Conservation (phyloP, 139 green algal genomes). For the Mychonastes homosphaera region DNA sequence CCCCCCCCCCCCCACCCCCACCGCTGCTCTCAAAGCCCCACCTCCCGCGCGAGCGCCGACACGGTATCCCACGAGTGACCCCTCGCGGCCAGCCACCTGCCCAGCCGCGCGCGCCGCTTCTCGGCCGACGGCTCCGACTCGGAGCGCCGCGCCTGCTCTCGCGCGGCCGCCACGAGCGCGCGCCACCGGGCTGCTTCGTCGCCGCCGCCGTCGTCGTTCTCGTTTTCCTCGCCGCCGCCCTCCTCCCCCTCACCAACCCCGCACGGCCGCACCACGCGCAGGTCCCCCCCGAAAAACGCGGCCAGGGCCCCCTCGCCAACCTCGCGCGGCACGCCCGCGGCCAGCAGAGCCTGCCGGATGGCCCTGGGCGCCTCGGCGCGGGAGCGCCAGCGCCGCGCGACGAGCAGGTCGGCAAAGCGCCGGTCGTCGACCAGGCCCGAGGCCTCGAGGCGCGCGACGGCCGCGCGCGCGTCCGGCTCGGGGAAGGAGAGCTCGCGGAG, state of each 20-base stretch:
- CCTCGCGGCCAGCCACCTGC: too few relatives aligned
- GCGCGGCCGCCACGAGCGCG: too few relatives aligned
- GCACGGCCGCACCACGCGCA: not conserved
- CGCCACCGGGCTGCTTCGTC: too few relatives aligned
- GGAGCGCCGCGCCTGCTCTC: too few relatives aligned
- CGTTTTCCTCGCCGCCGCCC: not conserved
- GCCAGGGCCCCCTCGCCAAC: constrained; percentile 5
- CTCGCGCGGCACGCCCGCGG: not conserved
- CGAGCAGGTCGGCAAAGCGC: constrained; percentile 18
- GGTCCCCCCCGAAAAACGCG: constrained; percentile 4
- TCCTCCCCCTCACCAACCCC: too few relatives aligned
- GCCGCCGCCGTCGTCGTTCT: constrained; percentile 2
- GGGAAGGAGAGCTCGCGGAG: constrained; percentile 11
- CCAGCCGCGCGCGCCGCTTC: too few relatives aligned
- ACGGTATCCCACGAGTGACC: too few relatives aligned
- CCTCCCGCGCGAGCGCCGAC: too few relatives aligned
- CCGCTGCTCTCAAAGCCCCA: too few relatives aligned
- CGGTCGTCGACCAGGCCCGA: constrained; percentile 18
- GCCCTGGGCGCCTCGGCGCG: constrained; percentile 6
- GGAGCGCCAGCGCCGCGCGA: constrained; percentile 8
- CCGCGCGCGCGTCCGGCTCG: not conserved
- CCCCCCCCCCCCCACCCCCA: too few relatives aligned
- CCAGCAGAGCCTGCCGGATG: constrained; percentile 7
- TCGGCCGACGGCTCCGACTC: too few relatives aligned
- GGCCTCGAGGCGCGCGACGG: constrained; percentile 7